A percentile compares a stretch with the other conserved stretches of the same genome.
These are phyloP conservation scores for Hypocreales sp. DNA, from an alignment of 2,329 filamentous ascomycete genomes.

Conservation along the genomic window DNA sequence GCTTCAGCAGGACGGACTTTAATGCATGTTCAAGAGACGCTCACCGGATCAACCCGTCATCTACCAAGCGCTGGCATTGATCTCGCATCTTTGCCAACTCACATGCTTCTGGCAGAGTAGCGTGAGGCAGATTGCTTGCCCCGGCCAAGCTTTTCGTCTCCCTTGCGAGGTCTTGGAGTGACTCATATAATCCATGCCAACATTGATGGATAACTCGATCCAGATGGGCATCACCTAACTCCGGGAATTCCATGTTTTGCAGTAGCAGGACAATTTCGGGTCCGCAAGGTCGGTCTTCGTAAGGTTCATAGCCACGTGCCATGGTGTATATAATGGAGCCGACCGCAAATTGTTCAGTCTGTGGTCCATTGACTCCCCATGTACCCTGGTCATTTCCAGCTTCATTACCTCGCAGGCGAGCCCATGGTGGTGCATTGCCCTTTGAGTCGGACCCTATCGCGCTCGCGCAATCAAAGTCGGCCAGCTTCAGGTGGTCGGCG, in stretches of 20 bases:
- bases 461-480: slow-evolving; percentile 3
- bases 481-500: slow-evolving; percentile 4
- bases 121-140: no score
- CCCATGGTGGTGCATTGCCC: slow-evolving; percentile 2
- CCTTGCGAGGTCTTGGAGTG: no score
- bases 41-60: no score
- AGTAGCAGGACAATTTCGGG: not conserved
- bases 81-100: no score
- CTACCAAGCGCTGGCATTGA: no score
- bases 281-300: not conserved
- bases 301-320: slow-evolving; percentile 2
- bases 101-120: no score
- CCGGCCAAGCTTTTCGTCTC: no score
- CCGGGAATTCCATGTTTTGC: slow-evolving; percentile 1
- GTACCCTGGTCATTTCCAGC: slow-evolving; percentile 1
- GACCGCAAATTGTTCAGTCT: slow-evolving; percentile 2
- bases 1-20: no score
- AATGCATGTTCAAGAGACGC: no score
- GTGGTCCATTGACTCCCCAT: not conserved
- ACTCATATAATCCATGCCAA: slow-evolving; percentile 1
- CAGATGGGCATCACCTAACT: not conserved
- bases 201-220: slow-evolving; percentile 2
- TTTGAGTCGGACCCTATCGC: slow-evolving; percentile 1
- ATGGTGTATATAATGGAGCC: slow-evolving; percentile 3
- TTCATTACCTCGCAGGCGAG: slow-evolving; percentile 1